A percentile compares a stretch with the other conserved stretches of the same genome.
These are phyloP conservation scores for Fusarium coicis DNA, from an alignment of 2,329 filamentous ascomycete species.

Conservation along the genomic window DNA sequence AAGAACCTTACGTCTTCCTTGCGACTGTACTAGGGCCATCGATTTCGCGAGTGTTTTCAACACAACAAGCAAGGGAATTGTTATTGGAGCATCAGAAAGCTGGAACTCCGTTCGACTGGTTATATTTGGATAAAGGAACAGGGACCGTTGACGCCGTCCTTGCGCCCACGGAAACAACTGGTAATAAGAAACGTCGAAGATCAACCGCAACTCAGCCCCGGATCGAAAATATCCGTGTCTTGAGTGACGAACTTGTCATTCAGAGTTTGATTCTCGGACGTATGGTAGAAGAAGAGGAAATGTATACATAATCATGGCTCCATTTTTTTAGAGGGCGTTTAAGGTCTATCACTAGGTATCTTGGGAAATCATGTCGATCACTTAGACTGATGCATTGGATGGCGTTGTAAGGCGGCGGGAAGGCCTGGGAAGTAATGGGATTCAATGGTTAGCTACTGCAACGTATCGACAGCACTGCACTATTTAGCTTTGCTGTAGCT, in stretches of 20 bases:
- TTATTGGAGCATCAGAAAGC: conserved; percentile 63
- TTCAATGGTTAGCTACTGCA: neutral
- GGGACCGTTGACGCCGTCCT: conserved; percentile 65
- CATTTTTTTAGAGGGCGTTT: conserved; percentile 26
- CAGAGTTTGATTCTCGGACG: conserved; percentile 91
- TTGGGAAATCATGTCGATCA: conserved; percentile 13
- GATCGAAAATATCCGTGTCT: conserved; percentile 69
- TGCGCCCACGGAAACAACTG: conserved; percentile 34
- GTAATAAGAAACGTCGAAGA: conserved; percentile 56
- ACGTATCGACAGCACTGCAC: neutral
- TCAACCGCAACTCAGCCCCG: conserved; percentile 42
- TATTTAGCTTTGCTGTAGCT: neutral
- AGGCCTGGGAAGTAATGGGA: neutral
- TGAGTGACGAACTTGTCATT: conserved; percentile 87
- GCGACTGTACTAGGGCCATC: conserved; percentile 80
- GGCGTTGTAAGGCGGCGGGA: conserved; percentile 25
- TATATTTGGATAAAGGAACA: conserved; percentile 78
- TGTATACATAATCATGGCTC: conserved; percentile 32
- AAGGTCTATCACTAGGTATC: conserved; percentile 14
- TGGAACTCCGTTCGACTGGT: conserved; percentile 73
- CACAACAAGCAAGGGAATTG: conserved; percentile 71
- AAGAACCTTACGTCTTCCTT: conserved; percentile 82
- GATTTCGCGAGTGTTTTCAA: conserved; percentile 72
- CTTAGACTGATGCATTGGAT: conserved; percentile 22
- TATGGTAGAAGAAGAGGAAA: conserved; percentile 72